phyloP scores from a whole-genome alignment of 192 early-diverging fungal species.

The Neocallimastix lanati region DNA sequence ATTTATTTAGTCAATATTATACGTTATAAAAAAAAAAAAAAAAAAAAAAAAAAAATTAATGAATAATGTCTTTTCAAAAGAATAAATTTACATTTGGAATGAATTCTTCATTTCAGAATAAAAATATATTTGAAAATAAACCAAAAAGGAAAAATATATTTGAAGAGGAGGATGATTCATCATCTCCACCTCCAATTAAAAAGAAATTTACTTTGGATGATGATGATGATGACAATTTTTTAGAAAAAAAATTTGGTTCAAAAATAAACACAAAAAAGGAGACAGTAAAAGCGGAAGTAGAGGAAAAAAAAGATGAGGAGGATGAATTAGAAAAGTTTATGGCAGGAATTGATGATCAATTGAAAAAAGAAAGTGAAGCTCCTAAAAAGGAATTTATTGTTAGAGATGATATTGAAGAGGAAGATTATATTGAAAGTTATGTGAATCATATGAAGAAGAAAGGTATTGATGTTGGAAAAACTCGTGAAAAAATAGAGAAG shows the following conservation, averaged over 20 bases:
- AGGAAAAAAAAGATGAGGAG: constrained; percentile 25
- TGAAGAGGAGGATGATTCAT: neutral
- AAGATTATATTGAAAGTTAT: constrained; percentile 56
- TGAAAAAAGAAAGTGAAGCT: constrained; percentile 18
- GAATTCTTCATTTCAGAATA: neutral
- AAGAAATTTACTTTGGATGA: neutral
- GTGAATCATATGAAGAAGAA: constrained; percentile 55
- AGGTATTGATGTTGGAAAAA: constrained; percentile 50
- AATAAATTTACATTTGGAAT: neutral
- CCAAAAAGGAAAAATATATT: neutral
- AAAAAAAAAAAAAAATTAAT: no score
- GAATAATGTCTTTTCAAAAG: neutral
- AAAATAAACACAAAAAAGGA: neutral
- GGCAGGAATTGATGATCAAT: constrained; percentile 43
- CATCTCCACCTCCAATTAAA: neutral
- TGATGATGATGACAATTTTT: neutral
- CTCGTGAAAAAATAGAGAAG: constrained; percentile 18
- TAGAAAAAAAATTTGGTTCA: neutral
- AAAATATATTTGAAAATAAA: neutral
- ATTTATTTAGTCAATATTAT: no score
- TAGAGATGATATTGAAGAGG: constrained; percentile 52
- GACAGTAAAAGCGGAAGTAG: neutral
- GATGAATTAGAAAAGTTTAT: constrained; percentile 76
- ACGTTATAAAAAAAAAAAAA: no score
- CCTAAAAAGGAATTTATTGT: constrained; percentile 23